Percentiles rank a stretch among this genome's conserved stretches.
Evolutionary conservation across 2,329 filamentous ascomycete genomes (phyloP).

Genomic region (Venturia effusa): DNA sequence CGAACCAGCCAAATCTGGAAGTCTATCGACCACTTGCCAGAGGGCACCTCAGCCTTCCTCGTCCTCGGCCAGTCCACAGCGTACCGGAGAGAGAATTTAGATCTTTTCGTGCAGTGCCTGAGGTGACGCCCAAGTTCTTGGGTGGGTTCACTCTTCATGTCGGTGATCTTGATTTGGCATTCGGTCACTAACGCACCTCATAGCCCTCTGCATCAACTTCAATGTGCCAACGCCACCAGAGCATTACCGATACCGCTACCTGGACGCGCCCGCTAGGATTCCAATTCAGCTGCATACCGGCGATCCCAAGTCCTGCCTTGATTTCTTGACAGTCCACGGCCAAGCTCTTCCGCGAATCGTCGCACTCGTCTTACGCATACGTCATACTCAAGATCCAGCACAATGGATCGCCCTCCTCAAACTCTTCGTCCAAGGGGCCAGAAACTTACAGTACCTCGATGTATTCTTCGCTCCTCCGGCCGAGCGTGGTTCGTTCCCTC

Average conservation of each 20-base stretch:
- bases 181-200: not conserved
- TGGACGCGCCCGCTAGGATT: not conserved
- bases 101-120: not conserved
- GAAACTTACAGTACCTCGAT: not conserved
- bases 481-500: not conserved
- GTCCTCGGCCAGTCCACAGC: not conserved
- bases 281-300: not conserved
- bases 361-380: not conserved
- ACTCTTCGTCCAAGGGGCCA: not conserved
- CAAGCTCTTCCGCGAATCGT: not conserved
- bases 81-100: not conserved
- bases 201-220: conserved; percentile 1
- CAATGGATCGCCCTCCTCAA: not conserved
- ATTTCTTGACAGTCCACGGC: not conserved
- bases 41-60: not conserved
- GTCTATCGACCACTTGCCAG: not conserved
- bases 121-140: not conserved
- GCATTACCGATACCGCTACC: not conserved
- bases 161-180: not conserved
- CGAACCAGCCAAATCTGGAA: not conserved
- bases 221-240: not conserved
- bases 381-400: not conserved
- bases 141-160: not conserved
- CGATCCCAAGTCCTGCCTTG: not conserved
- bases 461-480: not conserved